Evolutionary conservation across 2,329 filamentous ascomycete species (phyloP).

Genomic region (Phaeosphaeriaceae sp.): DNA sequence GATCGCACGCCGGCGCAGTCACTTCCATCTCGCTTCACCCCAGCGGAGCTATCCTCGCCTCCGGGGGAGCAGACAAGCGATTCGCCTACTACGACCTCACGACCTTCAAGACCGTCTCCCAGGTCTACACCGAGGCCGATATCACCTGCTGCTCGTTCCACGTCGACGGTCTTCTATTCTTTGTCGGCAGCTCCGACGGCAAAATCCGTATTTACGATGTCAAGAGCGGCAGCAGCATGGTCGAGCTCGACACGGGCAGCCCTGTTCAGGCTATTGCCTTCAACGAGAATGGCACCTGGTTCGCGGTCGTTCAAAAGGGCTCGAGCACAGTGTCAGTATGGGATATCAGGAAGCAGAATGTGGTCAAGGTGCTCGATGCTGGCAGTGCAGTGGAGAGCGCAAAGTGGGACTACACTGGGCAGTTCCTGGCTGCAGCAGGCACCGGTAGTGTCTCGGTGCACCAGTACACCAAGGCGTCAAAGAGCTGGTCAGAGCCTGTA

Average conservation of each 20-base stretch:
- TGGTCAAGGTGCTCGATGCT: conserved; percentile 84
- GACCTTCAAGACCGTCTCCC: conserved; percentile 71
- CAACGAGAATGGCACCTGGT: conserved; percentile 97
- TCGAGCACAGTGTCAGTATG: conserved; percentile 85
- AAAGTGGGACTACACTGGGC: conserved; percentile 92
- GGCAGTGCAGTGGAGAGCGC: conserved; percentile 79
- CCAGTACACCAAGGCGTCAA: conserved; percentile 85
- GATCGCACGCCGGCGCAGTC: conserved; percentile 82
- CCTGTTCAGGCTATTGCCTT: conserved; percentile 81
- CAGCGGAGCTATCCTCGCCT: conserved; percentile 81
- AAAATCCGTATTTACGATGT: conserved; percentile 90
- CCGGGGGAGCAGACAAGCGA: conserved; percentile 89
- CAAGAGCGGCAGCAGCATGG: conserved; percentile 77
- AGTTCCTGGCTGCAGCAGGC: conserved; percentile 86
- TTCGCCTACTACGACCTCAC: conserved; percentile 87
- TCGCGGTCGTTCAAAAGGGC: conserved; percentile 80
- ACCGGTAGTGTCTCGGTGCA: conserved; percentile 83
- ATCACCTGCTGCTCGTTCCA: conserved; percentile 86
- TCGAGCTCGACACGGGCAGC: conserved; percentile 70
- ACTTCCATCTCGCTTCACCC: conserved; percentile 83
- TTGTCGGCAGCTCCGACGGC: conserved; percentile 78
- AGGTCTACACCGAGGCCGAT: conserved; percentile 80
- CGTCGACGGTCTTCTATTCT: conserved; percentile 94
- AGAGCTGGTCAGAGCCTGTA: conserved; percentile 88
- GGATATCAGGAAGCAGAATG: conserved; percentile 85